phyloP scores from a whole-genome alignment of 2,329 filamentous ascomycete genomes.

The Fusarium sp. region DNA sequence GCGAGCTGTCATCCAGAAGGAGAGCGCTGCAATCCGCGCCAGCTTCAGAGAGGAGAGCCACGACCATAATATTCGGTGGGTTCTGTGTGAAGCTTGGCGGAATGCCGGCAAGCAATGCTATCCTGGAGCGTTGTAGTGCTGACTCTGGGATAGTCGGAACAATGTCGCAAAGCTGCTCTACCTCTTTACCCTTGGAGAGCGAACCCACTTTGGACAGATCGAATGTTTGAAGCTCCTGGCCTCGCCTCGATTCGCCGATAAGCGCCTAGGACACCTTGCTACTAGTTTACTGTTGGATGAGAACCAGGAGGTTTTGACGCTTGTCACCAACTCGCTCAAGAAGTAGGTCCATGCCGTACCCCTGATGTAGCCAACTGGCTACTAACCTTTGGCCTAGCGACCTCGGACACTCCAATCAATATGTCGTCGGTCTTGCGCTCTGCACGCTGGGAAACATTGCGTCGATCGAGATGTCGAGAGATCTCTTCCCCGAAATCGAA shows the following conservation, averaged over 20 bases:
- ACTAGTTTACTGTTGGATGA: constrained; percentile 97
- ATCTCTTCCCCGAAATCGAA: constrained; percentile 96
- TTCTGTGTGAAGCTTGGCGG: constrained; percentile 21
- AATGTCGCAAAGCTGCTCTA: constrained; percentile 99
- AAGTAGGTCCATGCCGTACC: constrained; percentile 71
- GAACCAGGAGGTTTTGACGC: constrained; percentile 96
- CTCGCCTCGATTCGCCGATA: constrained; percentile 97
- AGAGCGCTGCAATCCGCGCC: constrained; percentile 96
- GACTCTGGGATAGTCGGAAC: constrained; percentile 76
- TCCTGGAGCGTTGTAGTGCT: constrained; percentile 6
- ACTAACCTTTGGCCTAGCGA: constrained; percentile 70
- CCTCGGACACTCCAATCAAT: constrained; percentile 96
- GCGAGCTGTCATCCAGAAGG: constrained; percentile 97
- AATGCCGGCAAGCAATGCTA: neutral
- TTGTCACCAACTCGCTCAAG: constrained; percentile 97
- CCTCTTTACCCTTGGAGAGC: constrained; percentile 95
- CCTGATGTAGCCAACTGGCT: constrained; percentile 1
- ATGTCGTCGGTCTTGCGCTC: constrained; percentile 95
- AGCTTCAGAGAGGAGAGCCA: constrained; percentile 98
- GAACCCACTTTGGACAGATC: constrained; percentile 99
- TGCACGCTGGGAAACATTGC: constrained; percentile 98
- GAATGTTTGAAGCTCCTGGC: constrained; percentile 98
- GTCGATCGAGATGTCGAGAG: constrained; percentile 97
- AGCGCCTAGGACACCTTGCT: constrained; percentile 93
- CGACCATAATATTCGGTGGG: constrained; percentile 89